phyloP scores from a whole-genome alignment of 1,139 yeast genomes.

The Kodamaea derodonti region DNA sequence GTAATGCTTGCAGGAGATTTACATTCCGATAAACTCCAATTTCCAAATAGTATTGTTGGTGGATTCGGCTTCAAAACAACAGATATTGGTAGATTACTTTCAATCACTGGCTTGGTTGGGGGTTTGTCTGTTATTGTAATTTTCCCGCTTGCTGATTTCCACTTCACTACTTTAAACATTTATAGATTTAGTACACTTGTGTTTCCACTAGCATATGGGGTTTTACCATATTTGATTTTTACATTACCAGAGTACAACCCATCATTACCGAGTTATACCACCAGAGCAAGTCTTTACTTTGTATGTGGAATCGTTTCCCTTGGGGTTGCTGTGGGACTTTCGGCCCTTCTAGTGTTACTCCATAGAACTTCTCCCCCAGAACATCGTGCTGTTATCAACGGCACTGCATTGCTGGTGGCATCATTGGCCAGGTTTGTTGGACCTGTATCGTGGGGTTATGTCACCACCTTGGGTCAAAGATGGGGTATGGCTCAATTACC shows the following conservation, averaged over 20 bases:
- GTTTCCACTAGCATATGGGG: constrained; percentile 21
- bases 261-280: constrained; percentile 9
- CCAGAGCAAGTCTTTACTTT: constrained; percentile 2
- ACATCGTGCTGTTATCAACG: constrained; percentile 51
- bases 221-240: constrained; percentile 21
- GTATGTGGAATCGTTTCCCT: constrained; percentile 5
- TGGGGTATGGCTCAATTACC: constrained; percentile 44
- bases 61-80: constrained; percentile 20
- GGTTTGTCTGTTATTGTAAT: constrained; percentile 20
- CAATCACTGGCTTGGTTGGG: constrained; percentile 25
- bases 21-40: constrained; percentile 10
- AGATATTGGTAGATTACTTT: constrained; percentile 21
- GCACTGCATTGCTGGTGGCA: constrained; percentile 46
- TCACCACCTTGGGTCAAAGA: constrained; percentile 40
- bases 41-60: constrained; percentile 20
- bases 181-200: constrained; percentile 19
- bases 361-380: constrained; percentile 47
- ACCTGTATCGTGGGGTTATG: constrained; percentile 55
- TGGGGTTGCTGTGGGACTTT: constrained; percentile 7
- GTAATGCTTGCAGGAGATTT: constrained; percentile 20
- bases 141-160: constrained; percentile 23
- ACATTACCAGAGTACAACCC: constrained; percentile 16
- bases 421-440: constrained; percentile 58
- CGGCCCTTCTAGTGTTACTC: constrained; percentile 29
- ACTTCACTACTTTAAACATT: constrained; percentile 18